Conservation (phyloP, 306 rosid genomes). For the Medicago arabica region DNA sequence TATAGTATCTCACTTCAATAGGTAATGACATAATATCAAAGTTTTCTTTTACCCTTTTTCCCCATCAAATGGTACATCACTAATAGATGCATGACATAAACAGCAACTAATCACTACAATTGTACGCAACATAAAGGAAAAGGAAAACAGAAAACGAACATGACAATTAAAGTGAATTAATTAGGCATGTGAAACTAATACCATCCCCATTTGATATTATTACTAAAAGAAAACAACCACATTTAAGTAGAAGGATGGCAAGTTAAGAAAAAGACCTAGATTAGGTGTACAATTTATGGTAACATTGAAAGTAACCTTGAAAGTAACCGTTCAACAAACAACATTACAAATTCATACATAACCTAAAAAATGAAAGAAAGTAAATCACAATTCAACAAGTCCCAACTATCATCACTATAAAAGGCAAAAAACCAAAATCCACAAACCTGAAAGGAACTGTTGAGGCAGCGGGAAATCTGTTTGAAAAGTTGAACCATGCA, state of each 20-base stretch:
- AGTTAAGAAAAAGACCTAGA: constrained; percentile 2
- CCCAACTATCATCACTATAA: constrained; percentile 27
- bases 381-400: background rate
- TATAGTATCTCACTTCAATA: constrained; percentile 14
- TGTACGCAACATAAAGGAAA: constrained; percentile 2
- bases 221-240: constrained; percentile 29
- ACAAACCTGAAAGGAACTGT: constrained; percentile 90
- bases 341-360: background rate
- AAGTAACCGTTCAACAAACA: constrained; percentile 40
- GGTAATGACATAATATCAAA: constrained; percentile 20
- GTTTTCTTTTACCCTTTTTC: background rate
- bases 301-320: constrained; percentile 24
- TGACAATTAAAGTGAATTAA: constrained; percentile 28
- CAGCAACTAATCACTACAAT: constrained; percentile 22
- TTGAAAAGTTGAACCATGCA: constrained; percentile 96
- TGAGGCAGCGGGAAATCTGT: constrained; percentile 94
- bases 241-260: constrained; percentile 18
- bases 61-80: constrained; percentile 15
- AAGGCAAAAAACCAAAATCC: background rate
- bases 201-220: background rate
- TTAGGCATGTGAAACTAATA: constrained; percentile 29
- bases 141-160: constrained; percentile 19
- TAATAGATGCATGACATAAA: constrained; percentile 39
- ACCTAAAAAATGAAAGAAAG: background rate
- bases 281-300: background rate